Evolutionary conservation across 345 rosid genomes (phyloP), one percentile per base, ranked within the genome.

Genomic region (Euphorbia tirucalli): DNA sequence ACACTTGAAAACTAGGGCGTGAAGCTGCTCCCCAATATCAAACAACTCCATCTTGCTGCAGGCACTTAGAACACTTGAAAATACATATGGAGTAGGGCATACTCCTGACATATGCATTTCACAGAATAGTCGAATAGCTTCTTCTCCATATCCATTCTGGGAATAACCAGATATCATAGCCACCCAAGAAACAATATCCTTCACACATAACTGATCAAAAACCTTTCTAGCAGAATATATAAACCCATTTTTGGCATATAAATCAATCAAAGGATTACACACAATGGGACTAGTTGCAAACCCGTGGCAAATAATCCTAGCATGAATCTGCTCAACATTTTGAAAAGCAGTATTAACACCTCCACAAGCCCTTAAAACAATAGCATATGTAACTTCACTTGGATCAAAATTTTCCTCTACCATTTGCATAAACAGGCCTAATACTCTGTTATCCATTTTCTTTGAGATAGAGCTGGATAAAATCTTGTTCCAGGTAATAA

Each of bases 31-130:
- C 19, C 96, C 97, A 9, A 69, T 68, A 54, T 78, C 79, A 84
- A 88, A 86, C 63, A 78, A 76, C 75, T 78, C 83, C 65, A 76
- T 71, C 79, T 87, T 93, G 59, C 89, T 76, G 81, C 93, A 87
- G 63, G 96, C 91, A 79, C 97, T 93, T 68, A 93, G 78, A 72
- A 87, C 89, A 80, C 97, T 91, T 7, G 98, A 91, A 61, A 89
- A 77, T 21, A 83, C 88, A 66, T 91, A 93, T 4, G 98, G 96
- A 19, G 94, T 93, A 24, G 86, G 91, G 35, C 69, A 68, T 68
- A 77, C 35, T 71, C 89, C 91, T 10, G 66, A 78, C 14, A 62
- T 24, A 72, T 88, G 90, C 97, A 93, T 89, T 73, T 79, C 72
- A 39, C 71, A 66, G 79, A 93, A 91, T 59, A 91, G 77, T 32